A percentile compares a stretch with the other conserved stretches of the same genome.
phyloP scores from a whole-genome alignment of 2,329 filamentous ascomycete species.

The Elsinoe australis region DNA sequence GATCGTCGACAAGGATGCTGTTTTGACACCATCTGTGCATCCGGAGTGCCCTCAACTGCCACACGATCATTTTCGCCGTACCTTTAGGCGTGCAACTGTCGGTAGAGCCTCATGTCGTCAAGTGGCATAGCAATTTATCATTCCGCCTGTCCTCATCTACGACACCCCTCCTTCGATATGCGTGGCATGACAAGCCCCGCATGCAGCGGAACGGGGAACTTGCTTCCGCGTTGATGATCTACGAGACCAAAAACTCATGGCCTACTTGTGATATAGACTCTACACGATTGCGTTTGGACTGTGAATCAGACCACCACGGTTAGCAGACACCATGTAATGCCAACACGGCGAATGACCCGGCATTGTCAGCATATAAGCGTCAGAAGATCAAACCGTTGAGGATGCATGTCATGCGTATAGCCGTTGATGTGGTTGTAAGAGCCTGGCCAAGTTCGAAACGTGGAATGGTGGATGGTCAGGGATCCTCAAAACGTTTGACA shows the following conservation, averaged over 20 bases:
- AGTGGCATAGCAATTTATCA: neutral
- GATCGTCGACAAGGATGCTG: neutral
- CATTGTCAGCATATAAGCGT: slow-evolving; percentile 6
- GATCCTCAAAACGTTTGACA: slow-evolving; percentile 1
- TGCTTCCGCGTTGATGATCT: slow-evolving; percentile 1
- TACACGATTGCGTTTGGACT: no score
- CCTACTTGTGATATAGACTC: slow-evolving; percentile 10
- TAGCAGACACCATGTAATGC: no score
- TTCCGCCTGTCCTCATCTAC: neutral
- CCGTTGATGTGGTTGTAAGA: slow-evolving; percentile 4
- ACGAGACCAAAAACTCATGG: slow-evolving; percentile 5
- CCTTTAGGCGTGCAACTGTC: neutral
- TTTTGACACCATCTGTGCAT: no score
- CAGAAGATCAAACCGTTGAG: slow-evolving; percentile 12
- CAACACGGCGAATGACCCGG: no score
- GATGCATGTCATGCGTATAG: slow-evolving; percentile 3
- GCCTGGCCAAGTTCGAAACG: slow-evolving; percentile 6
- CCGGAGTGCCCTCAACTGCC: no score
- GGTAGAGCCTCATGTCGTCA: slow-evolving; percentile 8
- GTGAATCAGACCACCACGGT: no score
- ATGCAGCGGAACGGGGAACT: slow-evolving; percentile 13
- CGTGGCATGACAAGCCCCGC: slow-evolving; percentile 5
- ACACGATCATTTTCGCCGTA: no score
- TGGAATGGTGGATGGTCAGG: no score
- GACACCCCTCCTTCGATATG: neutral